Evolutionary conservation across 805 yeast genomes (phyloP), one percentile per base, ranked within the genome.

Genomic region (Metschnikowia proteae): DNA sequence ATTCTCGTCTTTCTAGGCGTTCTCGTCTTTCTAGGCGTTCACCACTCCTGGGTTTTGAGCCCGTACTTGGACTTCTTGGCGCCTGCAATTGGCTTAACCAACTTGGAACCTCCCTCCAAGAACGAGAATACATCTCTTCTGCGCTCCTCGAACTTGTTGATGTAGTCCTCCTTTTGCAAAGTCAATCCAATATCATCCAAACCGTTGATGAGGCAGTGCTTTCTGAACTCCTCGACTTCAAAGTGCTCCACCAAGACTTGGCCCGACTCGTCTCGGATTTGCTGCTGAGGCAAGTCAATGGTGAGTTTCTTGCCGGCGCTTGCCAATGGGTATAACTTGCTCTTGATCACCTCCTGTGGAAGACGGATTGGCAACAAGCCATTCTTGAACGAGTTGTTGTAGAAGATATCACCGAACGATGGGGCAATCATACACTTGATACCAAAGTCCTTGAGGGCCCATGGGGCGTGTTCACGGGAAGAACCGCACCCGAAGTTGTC

Each of bases 401-500:
- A 91, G 78, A 94, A 94, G 61, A 94, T 94, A 71, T 94, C 99
- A 68, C 98, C 99, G 60, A 92, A 94, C 0, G 97, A 90, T 49
- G 98, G 99, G 5, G 98, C 98, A 68, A 94, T 91, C 63, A 94
- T 87, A 55, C 92, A 85, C 69, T 87, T 85, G 69, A 94, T 90
- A 70, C 99, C 99, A 63, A 94, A 94, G 72, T 94, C 99, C 62
- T 90, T 91, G 58, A 94, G 79, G 2, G 99, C 98, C 99, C 99
- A 94, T 50, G 99, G 98, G 31, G 99, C 99, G 64, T 94, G 99
- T 71, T 94, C 99, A 80, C 99, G 88, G 1, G 97, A 91, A 36
- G 97, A 91, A 62, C 99, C 99, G 76, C 99, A 94, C 58, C 99
- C 99, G 66, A 94, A 94, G 77, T 94, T 94, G 66, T 88, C 96